These are phyloP conservation scores for Fusarium cyanostomum DNA, from an alignment of 2,329 filamentous ascomycete genomes.

Conservation along the genomic window DNA sequence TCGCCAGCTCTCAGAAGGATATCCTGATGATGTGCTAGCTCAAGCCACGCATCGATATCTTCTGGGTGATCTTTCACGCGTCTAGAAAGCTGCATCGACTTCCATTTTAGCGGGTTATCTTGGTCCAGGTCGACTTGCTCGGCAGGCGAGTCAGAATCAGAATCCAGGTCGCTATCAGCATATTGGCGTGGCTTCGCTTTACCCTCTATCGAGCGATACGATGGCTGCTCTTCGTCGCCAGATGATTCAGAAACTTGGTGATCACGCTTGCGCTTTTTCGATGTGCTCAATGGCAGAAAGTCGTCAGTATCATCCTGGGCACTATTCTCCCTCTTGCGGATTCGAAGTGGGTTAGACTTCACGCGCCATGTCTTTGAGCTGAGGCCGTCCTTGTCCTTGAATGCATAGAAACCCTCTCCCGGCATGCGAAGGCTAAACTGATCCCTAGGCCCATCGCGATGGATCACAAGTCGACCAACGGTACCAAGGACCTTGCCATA, in stretches of 20 bases:
- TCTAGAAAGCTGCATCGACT: constrained; percentile 69
- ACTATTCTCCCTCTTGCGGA: constrained; percentile 46
- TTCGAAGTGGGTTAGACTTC: constrained; percentile 52
- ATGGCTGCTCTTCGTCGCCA: constrained; percentile 58
- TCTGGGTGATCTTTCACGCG: constrained; percentile 71
- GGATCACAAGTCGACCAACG: constrained; percentile 67
- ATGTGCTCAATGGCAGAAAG: constrained; percentile 58
- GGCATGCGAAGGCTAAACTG: constrained; percentile 61
- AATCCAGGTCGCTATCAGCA: constrained; percentile 61
- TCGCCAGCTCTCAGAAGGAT: constrained; percentile 65
- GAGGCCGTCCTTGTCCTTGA: constrained; percentile 58
- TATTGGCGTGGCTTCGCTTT: constrained; percentile 63
- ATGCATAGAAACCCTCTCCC: constrained; percentile 48
- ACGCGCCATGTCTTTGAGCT: constrained; percentile 53
- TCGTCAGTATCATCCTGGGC: constrained; percentile 47
- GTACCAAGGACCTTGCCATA: constrained; percentile 77
- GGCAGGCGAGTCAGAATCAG: constrained; percentile 56
- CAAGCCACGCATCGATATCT: constrained; percentile 78
- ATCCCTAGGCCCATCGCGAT: constrained; percentile 69
- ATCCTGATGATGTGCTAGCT: constrained; percentile 82
- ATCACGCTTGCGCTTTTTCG: constrained; percentile 55
- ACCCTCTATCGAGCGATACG: constrained; percentile 72
- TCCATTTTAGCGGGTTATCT: constrained; percentile 60
- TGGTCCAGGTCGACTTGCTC: constrained; percentile 46
- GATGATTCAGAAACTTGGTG: constrained; percentile 51